Evolutionary conservation across 768 basidiomycete genomes (phyloP).

Genomic region (Suillus ampliporus): DNA sequence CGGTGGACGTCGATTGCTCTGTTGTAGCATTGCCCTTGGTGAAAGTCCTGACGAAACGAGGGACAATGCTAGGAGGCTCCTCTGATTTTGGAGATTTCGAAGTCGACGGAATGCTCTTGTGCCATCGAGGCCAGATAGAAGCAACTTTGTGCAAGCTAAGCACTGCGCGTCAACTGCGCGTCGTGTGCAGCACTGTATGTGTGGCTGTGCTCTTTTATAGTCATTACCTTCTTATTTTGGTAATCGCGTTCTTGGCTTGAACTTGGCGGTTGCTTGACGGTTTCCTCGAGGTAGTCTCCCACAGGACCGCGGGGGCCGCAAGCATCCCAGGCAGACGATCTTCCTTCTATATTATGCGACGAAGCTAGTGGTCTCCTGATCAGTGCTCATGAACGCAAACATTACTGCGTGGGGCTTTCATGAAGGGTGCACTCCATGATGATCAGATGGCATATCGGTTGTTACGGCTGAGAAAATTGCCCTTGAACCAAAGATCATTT

Average conservation of each 20-base stretch:
- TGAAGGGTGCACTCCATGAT: too few species aligned
- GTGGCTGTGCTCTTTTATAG: slow-evolving; percentile 1
- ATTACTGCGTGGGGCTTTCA: background rate
- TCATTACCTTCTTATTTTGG: background rate
- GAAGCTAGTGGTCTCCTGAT: background rate
- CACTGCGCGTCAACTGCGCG: background rate
- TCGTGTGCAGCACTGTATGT: background rate
- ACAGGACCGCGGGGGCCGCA: background rate
- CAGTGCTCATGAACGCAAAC: background rate
- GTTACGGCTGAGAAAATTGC: background rate
- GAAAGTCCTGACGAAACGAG: slow-evolving; percentile 22
- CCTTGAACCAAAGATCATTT: background rate
- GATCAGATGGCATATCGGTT: background rate
- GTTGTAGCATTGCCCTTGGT: slow-evolving; percentile 26
- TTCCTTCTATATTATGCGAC: background rate
- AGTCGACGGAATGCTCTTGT: slow-evolving; percentile 8
- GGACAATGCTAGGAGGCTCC: slow-evolving; percentile 13
- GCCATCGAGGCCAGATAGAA: slow-evolving; percentile 14
- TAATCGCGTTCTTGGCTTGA: too few species aligned
- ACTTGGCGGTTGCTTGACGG: background rate
- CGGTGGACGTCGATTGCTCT: slow-evolving; percentile 16
- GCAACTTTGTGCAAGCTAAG: background rate
- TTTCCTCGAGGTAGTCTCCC: background rate
- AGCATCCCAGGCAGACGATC: background rate
- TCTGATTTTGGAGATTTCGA: background rate